These are phyloP conservation scores for Colletotrichum gloeosporioides DNA, from an alignment of 2,329 filamentous ascomycete species.

Conservation along the genomic window DNA sequence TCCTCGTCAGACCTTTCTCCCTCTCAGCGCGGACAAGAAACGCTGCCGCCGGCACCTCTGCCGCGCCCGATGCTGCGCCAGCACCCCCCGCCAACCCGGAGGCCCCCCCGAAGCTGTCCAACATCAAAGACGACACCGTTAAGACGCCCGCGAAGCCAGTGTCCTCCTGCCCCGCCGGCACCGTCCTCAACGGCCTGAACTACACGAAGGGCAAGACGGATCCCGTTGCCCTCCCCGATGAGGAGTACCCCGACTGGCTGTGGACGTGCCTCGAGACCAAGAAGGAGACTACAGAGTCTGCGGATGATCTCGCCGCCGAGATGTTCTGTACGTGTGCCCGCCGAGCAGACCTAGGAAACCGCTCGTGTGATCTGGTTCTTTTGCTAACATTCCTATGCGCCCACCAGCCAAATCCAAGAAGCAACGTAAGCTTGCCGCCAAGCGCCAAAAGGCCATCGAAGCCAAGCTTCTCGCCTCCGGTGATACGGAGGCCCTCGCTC, in stretches of 20 bases:
- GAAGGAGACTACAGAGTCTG: slow-evolving; percentile 56
- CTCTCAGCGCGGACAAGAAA: slow-evolving; percentile 31
- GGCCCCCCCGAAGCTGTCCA: slow-evolving; percentile 33
- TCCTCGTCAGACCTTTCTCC: slow-evolving; percentile 44
- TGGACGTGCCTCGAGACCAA: slow-evolving; percentile 74
- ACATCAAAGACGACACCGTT: slow-evolving; percentile 31
- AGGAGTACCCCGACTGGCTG: slow-evolving; percentile 81
- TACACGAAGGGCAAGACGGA: slow-evolving; percentile 77
- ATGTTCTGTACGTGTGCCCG: slow-evolving; percentile 72
- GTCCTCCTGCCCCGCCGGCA: slow-evolving; percentile 70
- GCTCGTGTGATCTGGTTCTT: background rate
- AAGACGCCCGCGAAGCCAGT: slow-evolving; percentile 32
- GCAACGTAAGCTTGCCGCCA: slow-evolving; percentile 74
- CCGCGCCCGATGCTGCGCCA: slow-evolving; percentile 25
- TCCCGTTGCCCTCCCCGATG: slow-evolving; percentile 75
- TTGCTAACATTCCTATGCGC: background rate
- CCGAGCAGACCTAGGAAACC: background rate
- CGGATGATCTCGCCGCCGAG: slow-evolving; percentile 67
- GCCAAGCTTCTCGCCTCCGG: slow-evolving; percentile 66
- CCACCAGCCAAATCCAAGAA: slow-evolving; percentile 81
- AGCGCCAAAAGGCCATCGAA: slow-evolving; percentile 62
- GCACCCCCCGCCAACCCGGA: slow-evolving; percentile 38
- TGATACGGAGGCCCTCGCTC: slow-evolving; percentile 68
- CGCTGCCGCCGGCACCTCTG: slow-evolving; percentile 2
- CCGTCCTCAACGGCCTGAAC: slow-evolving; percentile 75